These are phyloP conservation scores for Tylopilus plumbeoviolaceoides DNA, from an alignment of 768 basidiomycete genomes.

Conservation along the genomic window DNA sequence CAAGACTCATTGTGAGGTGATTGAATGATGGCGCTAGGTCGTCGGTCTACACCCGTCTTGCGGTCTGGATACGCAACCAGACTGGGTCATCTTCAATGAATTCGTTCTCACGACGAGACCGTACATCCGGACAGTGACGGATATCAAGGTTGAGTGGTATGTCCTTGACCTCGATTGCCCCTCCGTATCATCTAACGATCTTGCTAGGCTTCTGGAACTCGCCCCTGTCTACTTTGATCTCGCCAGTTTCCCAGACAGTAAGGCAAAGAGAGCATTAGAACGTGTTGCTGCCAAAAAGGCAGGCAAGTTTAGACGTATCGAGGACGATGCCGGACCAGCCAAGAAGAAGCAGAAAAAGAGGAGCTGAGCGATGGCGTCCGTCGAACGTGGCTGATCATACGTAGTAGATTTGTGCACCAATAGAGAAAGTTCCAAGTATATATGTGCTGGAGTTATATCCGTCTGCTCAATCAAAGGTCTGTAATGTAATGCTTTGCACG, in stretches of 20 bases:
- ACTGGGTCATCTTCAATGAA: slow-evolving; percentile 93
- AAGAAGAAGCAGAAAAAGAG: slow-evolving; percentile 13
- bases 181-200: slow-evolving; percentile 1
- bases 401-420: too few relatives aligned
- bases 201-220: slow-evolving; percentile 56
- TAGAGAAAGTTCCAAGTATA: too few relatives aligned
- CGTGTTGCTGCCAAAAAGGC: slow-evolving; percentile 48
- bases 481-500: too few relatives aligned
- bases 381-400: too few relatives aligned
- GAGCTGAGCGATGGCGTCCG: too few relatives aligned
- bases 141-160: slow-evolving; percentile 83
- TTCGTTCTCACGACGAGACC: slow-evolving; percentile 88
- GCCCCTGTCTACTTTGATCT: slow-evolving; percentile 70
- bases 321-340: neutral
- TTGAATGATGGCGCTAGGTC: slow-evolving; percentile 6
- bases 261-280: slow-evolving; percentile 63
- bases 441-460: too few relatives aligned
- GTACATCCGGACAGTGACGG: slow-evolving; percentile 90
- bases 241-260: slow-evolving; percentile 57
- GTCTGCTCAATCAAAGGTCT: too few relatives aligned
- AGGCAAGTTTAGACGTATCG: too few relatives aligned
- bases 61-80: slow-evolving; percentile 80
- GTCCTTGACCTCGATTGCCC: slow-evolving; percentile 15
- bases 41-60: slow-evolving; percentile 68
- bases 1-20: too few relatives aligned